Evolutionary conservation across 2,329 filamentous ascomycete genomes (phyloP).

Genomic region (Chrysosporium queenslandicum): DNA sequence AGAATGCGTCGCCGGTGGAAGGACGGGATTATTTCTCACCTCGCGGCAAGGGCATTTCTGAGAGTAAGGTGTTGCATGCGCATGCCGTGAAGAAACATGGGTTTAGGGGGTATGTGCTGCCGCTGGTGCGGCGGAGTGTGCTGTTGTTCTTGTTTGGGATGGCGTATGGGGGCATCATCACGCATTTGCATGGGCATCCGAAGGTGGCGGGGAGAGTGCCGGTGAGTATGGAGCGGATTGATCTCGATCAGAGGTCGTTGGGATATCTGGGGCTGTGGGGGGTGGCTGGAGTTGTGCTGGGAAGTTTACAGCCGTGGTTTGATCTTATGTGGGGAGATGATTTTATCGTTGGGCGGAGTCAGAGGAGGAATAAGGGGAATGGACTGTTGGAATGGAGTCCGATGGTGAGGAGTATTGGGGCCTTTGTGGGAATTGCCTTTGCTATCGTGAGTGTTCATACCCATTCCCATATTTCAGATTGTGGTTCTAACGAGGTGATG

Average conservation of each 20-base stretch:
- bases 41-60: not conserved
- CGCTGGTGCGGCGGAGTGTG: conserved; percentile 47
- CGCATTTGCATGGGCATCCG: conserved; percentile 62
- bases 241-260: conserved; percentile 43
- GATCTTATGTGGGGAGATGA: conserved; percentile 62
- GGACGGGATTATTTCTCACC: not conserved
- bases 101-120: conserved; percentile 40
- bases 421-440: conserved; percentile 64
- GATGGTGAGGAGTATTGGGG: conserved; percentile 57
- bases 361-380: conserved; percentile 20
- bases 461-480: not conserved
- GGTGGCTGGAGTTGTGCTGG: conserved; percentile 62
- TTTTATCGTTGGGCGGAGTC: conserved; percentile 27
- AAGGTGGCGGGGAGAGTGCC: conserved; percentile 42
- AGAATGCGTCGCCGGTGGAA: not conserved
- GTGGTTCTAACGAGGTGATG: no score
- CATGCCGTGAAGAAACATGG: conserved; percentile 30
- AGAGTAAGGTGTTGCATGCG: not conserved
- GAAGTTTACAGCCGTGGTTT: conserved; percentile 72
- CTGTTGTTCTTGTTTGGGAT: conserved; percentile 71
- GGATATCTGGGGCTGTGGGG: conserved; percentile 75
- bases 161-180: conserved; percentile 71
- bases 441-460: conserved; percentile 58
- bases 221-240: conserved; percentile 49
- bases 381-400: conserved; percentile 62